Evolutionary conservation across 495 filamentous ascomycete species (phyloP), one percentile per base, ranked within the genome.

Genomic region (Extremus antarcticus): DNA sequence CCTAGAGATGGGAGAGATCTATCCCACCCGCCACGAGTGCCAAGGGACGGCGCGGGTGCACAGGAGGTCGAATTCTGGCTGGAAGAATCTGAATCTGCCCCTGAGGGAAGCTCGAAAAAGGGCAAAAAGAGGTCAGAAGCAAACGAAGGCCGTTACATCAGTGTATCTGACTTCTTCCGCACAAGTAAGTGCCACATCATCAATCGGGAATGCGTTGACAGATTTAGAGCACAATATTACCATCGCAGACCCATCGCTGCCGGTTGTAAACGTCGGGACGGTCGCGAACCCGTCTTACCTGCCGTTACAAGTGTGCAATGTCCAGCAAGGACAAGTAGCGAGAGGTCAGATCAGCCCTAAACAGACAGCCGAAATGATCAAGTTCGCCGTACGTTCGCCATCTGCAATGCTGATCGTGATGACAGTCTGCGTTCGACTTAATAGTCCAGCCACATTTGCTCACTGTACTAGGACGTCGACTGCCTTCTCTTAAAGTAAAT

Each of bases 241-340:
- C 29, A 35, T 35, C 29, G 29, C 29, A 35, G 29, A 35, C 29
- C 17, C 32, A 71, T 25, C 76, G 79, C 64, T 3, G 68, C 85
- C 86, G 0, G 73, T 90, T 8, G 67, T 95, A 54, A 90, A 94
- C 62, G 73, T 84, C 11, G 86, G 86, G 4, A 80, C 66, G 20
- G 63, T 51, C 1, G 66, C 72, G 0, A 75, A 71, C 17, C 82
- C 86, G 0, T 71, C 69, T 19, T 90, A 84, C 58, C 61, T 86
- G 45, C 81, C 86, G 0, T 75, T 79, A 1, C 84, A 91, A 56
- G 68, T 81, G 4, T 82, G 83, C 58, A 61, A 62, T 2, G 76
- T 91, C 9, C 57, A 81, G 4, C 75, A 78, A 9, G 87, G 86
- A 0, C 86, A 94, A 62, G 58, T 77, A 9, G 63, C 82, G 8